Conservation (phyloP, 805 yeast species). For the Metschnikowia kofuensis region DNA sequence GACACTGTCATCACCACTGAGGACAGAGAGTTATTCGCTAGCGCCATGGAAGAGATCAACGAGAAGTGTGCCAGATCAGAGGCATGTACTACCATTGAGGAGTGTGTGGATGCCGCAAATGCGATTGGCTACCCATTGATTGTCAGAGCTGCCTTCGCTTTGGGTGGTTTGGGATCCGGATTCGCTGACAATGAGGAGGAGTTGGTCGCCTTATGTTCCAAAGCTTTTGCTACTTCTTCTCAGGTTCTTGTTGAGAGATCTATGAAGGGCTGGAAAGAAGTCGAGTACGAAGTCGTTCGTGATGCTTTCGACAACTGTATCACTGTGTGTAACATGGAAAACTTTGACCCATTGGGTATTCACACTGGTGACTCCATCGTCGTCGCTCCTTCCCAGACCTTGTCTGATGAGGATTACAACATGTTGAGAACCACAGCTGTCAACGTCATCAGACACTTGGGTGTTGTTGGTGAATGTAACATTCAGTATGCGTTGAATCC, state of each 20-base stretch:
- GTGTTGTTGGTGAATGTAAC: conserved; percentile 99
- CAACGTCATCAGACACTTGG: conserved; percentile 93
- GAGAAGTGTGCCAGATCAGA: conserved; percentile 95
- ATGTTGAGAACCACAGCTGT: conserved; percentile 98
- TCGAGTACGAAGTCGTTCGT: conserved; percentile 97
- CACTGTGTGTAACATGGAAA: conserved; percentile 99
- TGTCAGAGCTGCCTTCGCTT: conserved; percentile 95
- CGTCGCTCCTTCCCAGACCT: conserved; percentile 97
- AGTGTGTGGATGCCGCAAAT: conserved; percentile 80
- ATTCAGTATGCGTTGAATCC: conserved; percentile 97
- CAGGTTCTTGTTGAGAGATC: conserved; percentile 94
- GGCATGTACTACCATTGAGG: conserved; percentile 76
- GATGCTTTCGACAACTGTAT: conserved; percentile 97
- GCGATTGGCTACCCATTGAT: conserved; percentile 93
- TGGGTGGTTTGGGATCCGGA: conserved; percentile 98
- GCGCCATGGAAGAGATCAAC: conserved; percentile 89
- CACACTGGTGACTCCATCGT: conserved; percentile 99
- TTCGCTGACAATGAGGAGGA: conserved; percentile 88
- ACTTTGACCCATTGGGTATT: conserved; percentile 96
- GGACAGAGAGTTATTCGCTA: conserved; percentile 94
- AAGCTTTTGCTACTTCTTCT: conserved; percentile 94
- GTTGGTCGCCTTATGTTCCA: conserved; percentile 77
- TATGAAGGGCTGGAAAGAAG: conserved; percentile 99
- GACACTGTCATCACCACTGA: conserved; percentile 96
- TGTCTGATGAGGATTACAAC: conserved; percentile 94